Evolutionary conservation across 2,329 filamentous ascomycete species (phyloP).

Genomic region (Curvularia verruculosa): DNA sequence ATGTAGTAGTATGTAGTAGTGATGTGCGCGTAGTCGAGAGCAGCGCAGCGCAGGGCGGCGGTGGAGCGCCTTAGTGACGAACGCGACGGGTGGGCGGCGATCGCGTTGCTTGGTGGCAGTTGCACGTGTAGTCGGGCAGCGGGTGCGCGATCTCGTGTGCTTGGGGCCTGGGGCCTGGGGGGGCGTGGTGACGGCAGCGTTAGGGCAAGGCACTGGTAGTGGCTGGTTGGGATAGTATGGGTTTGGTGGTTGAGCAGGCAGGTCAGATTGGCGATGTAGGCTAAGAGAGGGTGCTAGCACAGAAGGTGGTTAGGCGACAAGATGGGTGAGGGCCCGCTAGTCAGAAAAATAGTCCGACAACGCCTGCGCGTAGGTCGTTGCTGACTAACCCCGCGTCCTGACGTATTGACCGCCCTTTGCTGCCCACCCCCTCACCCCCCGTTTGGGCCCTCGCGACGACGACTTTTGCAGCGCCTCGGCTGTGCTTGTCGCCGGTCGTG

Average conservation of each 20-base stretch:
- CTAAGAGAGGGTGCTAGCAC: slow-evolving; percentile 33
- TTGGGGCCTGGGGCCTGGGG: slow-evolving; percentile 15
- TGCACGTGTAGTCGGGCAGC: slow-evolving; percentile 44
- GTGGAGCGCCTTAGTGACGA: slow-evolving; percentile 23
- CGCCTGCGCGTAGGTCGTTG: background rate
- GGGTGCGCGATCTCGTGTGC: slow-evolving; percentile 31
- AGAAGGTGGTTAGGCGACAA: slow-evolving; percentile 46
- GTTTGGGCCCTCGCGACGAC: slow-evolving; percentile 3
- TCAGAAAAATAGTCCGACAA: slow-evolving; percentile 28
- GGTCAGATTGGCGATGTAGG: slow-evolving; percentile 47
- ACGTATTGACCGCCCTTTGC: slow-evolving; percentile 20
- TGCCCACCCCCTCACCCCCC: slow-evolving; percentile 4
- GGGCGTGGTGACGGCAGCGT: slow-evolving; percentile 27
- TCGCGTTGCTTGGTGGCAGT: slow-evolving; percentile 30
- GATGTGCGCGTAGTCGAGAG: slow-evolving; percentile 17
- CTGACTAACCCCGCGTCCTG: slow-evolving; percentile 28
- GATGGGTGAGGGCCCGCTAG: slow-evolving; percentile 23
- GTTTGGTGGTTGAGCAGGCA: slow-evolving; percentile 30
- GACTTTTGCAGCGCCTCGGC: slow-evolving; percentile 6
- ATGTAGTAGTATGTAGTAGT: too few relatives aligned
- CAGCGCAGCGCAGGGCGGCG: slow-evolving; percentile 7
- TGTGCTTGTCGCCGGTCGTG: background rate
- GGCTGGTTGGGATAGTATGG: slow-evolving; percentile 19
- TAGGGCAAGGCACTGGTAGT: slow-evolving; percentile 34
- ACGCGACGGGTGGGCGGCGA: slow-evolving; percentile 25